phyloP scores from a whole-genome alignment of 2,329 filamentous ascomycete genomes.

The Cercospora sp. region DNA sequence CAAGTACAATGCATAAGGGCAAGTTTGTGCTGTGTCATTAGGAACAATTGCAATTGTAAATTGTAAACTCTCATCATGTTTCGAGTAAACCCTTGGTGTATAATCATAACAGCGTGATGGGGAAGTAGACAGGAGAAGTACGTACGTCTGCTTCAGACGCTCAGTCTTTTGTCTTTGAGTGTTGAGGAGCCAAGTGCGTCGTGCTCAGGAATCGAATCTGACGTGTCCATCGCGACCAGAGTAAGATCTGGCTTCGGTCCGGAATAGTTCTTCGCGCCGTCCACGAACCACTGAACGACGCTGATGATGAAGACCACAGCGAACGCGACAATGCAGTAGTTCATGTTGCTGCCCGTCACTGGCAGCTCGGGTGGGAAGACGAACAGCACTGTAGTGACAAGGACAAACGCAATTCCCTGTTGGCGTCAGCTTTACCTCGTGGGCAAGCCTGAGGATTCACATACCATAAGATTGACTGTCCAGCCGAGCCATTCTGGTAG shows the following conservation, averaged over 20 bases:
- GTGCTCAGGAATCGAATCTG: conserved; percentile 20
- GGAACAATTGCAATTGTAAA: conserved; percentile 34
- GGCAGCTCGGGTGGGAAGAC: conserved; percentile 69
- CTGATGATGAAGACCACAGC: conserved; percentile 60
- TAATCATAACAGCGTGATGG: conserved; percentile 27
- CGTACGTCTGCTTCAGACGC: conserved; percentile 23
- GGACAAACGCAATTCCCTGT: conserved; percentile 62
- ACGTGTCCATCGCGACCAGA: conserved; percentile 30
- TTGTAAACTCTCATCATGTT: conserved; percentile 26
- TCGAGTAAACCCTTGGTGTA: conserved; percentile 26
- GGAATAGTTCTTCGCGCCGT: conserved; percentile 61
- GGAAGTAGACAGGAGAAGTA: conserved; percentile 1
- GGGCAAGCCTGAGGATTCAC: not conserved
- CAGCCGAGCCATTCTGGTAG: conserved; percentile 59
- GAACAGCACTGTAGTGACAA: conserved; percentile 73
- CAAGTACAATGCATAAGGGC: not conserved
- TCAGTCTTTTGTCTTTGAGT: conserved; percentile 13
- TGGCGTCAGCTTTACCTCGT: not conserved
- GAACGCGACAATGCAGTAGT: conserved; percentile 59
- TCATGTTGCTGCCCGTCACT: conserved; percentile 69
- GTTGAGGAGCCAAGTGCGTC: conserved; percentile 13
- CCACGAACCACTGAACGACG: conserved; percentile 59
- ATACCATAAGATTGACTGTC: conserved; percentile 55
- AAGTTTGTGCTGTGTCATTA: conserved; percentile 23
- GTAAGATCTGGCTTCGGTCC: conserved; percentile 47